Conservation (phyloP, 176 grass and related monocot genomes). For the Oryza brachyantha region DNA sequence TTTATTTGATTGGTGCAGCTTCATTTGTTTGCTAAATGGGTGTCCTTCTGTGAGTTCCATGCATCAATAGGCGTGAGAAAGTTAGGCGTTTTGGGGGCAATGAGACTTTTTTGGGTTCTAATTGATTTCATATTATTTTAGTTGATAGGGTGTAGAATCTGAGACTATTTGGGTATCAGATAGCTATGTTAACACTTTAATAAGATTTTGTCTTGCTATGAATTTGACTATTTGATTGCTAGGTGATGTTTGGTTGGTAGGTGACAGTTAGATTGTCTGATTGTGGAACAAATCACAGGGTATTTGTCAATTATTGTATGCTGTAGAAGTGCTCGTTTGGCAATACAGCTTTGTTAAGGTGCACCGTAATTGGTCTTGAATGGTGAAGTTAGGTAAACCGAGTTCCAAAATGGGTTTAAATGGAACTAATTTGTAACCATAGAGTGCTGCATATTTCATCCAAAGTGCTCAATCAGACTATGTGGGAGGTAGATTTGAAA, state of each 20-base stretch:
- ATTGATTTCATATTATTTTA: neutral
- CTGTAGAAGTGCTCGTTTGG: conserved; percentile 14
- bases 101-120: neutral
- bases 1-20: conserved; percentile 9
- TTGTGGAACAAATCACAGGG: conserved; percentile 13
- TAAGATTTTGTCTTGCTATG: conserved; percentile 15
- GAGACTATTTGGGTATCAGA: neutral
- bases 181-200: conserved; percentile 9
- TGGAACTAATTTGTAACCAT: neutral
- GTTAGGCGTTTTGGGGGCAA: neutral
- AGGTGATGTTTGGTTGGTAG: conserved; percentile 27
- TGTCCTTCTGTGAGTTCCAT: neutral
- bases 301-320: conserved; percentile 6
- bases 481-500: neutral
- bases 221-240: conserved; percentile 23
- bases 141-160: neutral
- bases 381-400: neutral
- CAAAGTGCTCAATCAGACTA: neutral
- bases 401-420: conserved; percentile 1
- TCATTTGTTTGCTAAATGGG: neutral
- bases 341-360: conserved; percentile 3
- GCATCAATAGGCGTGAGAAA: conserved; percentile 5
- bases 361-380: neutral
- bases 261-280: conserved; percentile 4
- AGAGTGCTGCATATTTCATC: conserved; percentile 9